Evolutionary conservation across 2,329 filamentous ascomycete species (phyloP).

Genomic region (Aspergillus vadensis): DNA sequence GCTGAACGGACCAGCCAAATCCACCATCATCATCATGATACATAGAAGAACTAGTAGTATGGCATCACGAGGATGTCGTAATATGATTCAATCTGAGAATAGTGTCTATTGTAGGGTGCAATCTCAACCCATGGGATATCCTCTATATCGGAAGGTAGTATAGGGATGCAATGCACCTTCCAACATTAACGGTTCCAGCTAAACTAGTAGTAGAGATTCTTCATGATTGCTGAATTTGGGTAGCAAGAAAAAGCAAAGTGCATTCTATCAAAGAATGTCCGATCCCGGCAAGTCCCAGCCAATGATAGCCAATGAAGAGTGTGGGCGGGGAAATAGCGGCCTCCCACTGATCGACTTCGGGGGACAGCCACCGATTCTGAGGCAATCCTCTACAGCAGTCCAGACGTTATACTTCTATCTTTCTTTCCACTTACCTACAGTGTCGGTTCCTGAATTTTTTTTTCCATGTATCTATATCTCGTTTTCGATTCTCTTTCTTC

Average conservation of each 20-base stretch:
- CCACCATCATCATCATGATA: neutral
- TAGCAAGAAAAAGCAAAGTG: neutral
- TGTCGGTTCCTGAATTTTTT: too few species aligned
- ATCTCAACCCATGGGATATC: neutral
- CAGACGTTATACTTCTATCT: too few species aligned
- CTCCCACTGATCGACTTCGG: constrained; percentile 3
- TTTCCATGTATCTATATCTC: too few species aligned
- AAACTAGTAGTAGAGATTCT: neutral
- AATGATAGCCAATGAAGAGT: constrained; percentile 2
- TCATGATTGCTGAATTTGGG: neutral
- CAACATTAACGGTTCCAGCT: neutral
- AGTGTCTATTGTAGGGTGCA: neutral
- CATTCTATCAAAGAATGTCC: constrained; percentile 3
- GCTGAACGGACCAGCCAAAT: neutral
- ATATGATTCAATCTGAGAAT: neutral
- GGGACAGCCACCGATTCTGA: neutral
- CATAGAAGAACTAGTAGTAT: constrained; percentile 1
- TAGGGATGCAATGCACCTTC: neutral
- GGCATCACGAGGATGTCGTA: constrained; percentile 4
- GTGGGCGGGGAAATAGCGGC: constrained; percentile 3
- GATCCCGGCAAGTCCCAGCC: constrained; percentile 8
- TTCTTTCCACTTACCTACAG: too few species aligned
- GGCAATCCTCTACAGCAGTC: neutral
- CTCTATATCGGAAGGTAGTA: neutral
- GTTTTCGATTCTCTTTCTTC: too few species aligned